Base-by-base conservation (phyloP, 495 filamentous ascomycete genomes). In the Neurospora tetraspora region DNA sequence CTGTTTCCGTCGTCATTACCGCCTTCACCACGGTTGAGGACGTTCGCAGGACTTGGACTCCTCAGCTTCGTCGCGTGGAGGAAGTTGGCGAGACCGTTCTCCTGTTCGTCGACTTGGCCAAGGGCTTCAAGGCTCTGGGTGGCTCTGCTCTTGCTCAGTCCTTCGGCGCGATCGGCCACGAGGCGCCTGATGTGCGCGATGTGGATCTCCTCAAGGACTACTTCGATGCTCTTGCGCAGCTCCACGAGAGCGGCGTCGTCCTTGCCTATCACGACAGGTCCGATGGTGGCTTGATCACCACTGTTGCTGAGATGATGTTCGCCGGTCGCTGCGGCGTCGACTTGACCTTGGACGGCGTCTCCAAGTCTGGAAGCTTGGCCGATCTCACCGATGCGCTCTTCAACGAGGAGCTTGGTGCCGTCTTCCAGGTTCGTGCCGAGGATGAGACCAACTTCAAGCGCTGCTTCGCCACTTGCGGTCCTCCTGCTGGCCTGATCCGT, bases 301-400 rank as follows among this genome's bases (percentile, higher is more conserved):
- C 95, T 9, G 85, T 98, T 12, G 92, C 89, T 12, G 96, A 99
- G 81, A 98, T 98, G 96, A 96, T 97, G 89, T 98, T 99, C 77
- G 96, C 96, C 12, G 96, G 96, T 37, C 90, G 96, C 59, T 97
- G 94, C 76, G 96, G 96, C 73, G 88, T 93, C 34, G 91, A 95
- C 71, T 84, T 98, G 45, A 91, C 92, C 87, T 82, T 98, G 73
- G 94, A 97, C 78, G 87, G 85, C 53, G 85, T 97, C 68, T 77
- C 87, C 2, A 81, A 81, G 27, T 86, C 83, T 23, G 84, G 83
- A 71, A 85, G 90, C 68, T 81, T 90, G 27, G 80, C 84, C 14
- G 88, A 92, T 77, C 78, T 96, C 68, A 81, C 96, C 4, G 88
- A 91, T 70, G 87, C 91, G 1, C 87, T 99, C 7, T 98, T 99